phyloP scores from a whole-genome alignment of 345 rosid species.

The Euphorbia tirucalli region DNA sequence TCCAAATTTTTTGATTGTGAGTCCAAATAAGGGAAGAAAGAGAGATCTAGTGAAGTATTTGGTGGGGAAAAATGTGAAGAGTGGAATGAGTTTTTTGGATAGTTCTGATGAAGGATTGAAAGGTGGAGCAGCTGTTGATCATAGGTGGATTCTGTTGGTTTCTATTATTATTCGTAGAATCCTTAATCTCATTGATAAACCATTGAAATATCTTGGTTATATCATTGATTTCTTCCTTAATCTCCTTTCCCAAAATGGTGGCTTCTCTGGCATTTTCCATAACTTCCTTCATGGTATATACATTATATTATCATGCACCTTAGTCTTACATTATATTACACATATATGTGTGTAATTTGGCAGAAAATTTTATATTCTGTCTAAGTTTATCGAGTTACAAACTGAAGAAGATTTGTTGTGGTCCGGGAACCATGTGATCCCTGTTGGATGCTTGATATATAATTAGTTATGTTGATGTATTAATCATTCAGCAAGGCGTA shows the following conservation, averaged over 20 bases:
- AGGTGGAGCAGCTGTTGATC: constrained; percentile 37
- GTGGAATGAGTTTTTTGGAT: constrained; percentile 57
- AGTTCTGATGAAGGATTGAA: constrained; percentile 30
- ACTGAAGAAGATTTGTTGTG: no score
- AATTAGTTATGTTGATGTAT: no score
- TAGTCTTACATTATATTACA: no score
- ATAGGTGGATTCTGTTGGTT: constrained; percentile 56
- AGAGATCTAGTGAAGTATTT: constrained; percentile 47
- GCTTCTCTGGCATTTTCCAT: constrained; percentile 47
- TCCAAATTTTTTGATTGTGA: constrained; percentile 39
- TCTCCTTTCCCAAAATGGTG: no score
- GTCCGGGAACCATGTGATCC: no score
- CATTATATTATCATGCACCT: no score
- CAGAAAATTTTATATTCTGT: no score
- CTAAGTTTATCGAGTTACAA: no score
- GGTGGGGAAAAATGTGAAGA: constrained; percentile 33
- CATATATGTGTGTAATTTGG: no score
- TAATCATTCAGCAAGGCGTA: no score
- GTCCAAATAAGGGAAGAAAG: constrained; percentile 55
- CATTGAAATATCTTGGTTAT: constrained; percentile 64
- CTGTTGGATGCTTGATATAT: no score
- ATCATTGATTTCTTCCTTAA: no score
- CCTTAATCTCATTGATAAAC: constrained; percentile 43
- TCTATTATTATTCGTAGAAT: constrained; percentile 57
- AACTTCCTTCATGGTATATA: constrained; percentile 53